phyloP scores from a whole-genome alignment of 2,329 filamentous ascomycete species.

The Lachnellula suecica region DNA sequence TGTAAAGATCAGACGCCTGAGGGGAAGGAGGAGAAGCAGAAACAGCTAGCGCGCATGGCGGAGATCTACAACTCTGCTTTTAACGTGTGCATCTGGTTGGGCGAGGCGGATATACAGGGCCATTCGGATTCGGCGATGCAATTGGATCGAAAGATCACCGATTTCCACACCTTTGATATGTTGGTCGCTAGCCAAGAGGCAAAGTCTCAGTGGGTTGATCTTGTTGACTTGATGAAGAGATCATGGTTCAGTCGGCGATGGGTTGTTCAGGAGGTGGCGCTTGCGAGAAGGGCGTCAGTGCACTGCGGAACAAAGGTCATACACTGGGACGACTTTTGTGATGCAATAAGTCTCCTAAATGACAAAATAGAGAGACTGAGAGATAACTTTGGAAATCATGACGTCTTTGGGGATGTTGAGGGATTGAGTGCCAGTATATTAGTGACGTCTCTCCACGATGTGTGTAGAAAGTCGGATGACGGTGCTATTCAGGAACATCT shows the following conservation, averaged over 20 bases:
- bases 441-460: neutral
- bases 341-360: conserved; percentile 7
- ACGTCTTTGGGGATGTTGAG: neutral
- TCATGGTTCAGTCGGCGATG: conserved; percentile 39
- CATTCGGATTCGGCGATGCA: conserved; percentile 8
- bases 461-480: conserved; percentile 1
- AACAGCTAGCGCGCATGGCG: neutral
- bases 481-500: conserved; percentile 1
- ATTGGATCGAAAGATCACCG: neutral
- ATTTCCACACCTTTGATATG: neutral
- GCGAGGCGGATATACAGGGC: neutral
- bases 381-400: neutral
- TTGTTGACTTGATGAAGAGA: conserved; percentile 21
- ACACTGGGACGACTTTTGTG: conserved; percentile 36
- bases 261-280: conserved; percentile 41
- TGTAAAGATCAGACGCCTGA: conserved; percentile 9
- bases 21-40: neutral
- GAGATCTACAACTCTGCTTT: neutral
- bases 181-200: neutral
- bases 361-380: neutral
- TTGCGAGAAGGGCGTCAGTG: conserved; percentile 34
- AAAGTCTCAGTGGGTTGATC: neutral
- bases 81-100: conserved; percentile 12
- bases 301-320: conserved; percentile 36
- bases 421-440: conserved; percentile 1